Conservation (phyloP, 768 basidiomycete species). For the Tylopilus subfusipes region DNA sequence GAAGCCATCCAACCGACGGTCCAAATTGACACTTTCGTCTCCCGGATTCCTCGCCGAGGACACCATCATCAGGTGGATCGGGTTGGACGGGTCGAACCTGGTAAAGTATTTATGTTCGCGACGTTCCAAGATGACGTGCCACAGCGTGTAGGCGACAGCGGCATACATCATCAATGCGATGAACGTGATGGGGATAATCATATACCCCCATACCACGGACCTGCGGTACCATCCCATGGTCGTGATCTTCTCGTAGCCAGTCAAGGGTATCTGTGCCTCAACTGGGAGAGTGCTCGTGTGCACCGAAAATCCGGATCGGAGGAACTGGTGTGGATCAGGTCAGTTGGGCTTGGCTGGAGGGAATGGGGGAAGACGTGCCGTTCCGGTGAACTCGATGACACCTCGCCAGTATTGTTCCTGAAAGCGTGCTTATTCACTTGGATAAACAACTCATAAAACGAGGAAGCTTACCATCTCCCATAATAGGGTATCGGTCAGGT, state of each 20-base stretch:
- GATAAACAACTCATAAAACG: no score
- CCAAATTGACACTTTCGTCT: background rate
- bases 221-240: conserved; percentile 1
- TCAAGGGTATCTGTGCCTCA: background rate
- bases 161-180: conserved; percentile 1
- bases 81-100: conserved; percentile 3
- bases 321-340: background rate
- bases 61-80: conserved; percentile 1
- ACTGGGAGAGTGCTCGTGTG: background rate
- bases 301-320: conserved; percentile 8
- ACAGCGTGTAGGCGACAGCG: conserved; percentile 7
- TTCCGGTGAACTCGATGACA: no score
- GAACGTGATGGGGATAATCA: background rate
- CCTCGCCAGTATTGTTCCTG: conserved; percentile 15
- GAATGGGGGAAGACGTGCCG: background rate
- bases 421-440: background rate
- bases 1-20: background rate
- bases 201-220: background rate
- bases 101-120: background rate
- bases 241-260: background rate
- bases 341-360: background rate
- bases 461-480: background rate
- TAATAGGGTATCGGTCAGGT: background rate
- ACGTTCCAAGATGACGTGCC: background rate
- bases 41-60: background rate